Percentiles rank a stretch among this genome's conserved stretches.
phyloP scores from a whole-genome alignment of 2,329 filamentous ascomycete species.

The Cercospora zeina region DNA sequence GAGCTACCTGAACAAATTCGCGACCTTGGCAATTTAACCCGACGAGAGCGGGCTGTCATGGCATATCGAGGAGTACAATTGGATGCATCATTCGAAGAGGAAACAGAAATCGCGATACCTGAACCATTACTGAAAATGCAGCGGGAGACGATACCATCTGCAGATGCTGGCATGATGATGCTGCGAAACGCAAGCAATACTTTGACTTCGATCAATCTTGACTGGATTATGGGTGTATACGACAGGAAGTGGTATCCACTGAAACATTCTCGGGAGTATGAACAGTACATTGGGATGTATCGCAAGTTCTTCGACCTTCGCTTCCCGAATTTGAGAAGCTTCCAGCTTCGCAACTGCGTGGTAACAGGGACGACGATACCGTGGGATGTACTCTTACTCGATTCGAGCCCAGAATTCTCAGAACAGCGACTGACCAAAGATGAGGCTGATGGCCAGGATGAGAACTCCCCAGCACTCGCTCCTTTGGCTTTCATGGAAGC shows the following conservation, averaged over 20 bases:
- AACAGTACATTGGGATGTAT: slow-evolving; percentile 30
- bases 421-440: neutral
- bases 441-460: neutral
- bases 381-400: slow-evolving; percentile 41
- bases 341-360: slow-evolving; percentile 51
- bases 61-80: slow-evolving; percentile 28
- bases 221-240: slow-evolving; percentile 39
- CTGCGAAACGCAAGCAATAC: slow-evolving; percentile 30
- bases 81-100: slow-evolving; percentile 8
- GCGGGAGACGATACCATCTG: slow-evolving; percentile 30
- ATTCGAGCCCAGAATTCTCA: slow-evolving; percentile 16
- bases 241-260: neutral
- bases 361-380: slow-evolving; percentile 43
- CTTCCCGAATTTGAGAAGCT: slow-evolving; percentile 49
- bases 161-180: slow-evolving; percentile 26
- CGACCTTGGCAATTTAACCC: slow-evolving; percentile 9
- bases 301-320: slow-evolving; percentile 40
- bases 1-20: slow-evolving; percentile 17
- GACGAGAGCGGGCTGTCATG: slow-evolving; percentile 20
- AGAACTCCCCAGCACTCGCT: slow-evolving; percentile 12
- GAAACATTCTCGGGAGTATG: neutral
- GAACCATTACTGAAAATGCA: slow-evolving; percentile 23
- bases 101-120: neutral
- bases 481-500: slow-evolving; percentile 47
- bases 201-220: slow-evolving; percentile 41